Evolutionary conservation across 345 rosid genomes (phyloP).

Genomic region (Eucalyptus sp.): DNA sequence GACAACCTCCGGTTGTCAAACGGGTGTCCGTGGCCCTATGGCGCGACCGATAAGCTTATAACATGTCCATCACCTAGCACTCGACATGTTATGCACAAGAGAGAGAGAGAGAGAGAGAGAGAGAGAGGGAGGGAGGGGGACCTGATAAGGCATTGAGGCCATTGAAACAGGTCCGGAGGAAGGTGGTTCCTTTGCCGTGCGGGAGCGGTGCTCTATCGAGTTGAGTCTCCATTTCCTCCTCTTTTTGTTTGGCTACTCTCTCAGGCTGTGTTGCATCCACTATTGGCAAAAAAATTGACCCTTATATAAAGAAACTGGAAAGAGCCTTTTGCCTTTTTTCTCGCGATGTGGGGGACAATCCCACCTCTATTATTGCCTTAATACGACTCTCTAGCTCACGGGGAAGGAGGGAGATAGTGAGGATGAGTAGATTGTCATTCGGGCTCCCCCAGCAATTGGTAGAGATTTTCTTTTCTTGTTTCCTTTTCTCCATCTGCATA

Average conservation of each 20-base stretch:
- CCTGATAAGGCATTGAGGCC: conserved; percentile 62
- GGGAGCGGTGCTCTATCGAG: conserved; percentile 20
- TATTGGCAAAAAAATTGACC: background rate
- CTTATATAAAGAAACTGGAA: background rate
- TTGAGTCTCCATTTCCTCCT: background rate
- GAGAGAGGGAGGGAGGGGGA: background rate
- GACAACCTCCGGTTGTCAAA: background rate
- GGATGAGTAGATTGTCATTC: conserved; percentile 31
- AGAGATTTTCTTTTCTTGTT: rapidly evolving
- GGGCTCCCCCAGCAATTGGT: background rate
- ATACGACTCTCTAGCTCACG: background rate
- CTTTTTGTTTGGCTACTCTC: background rate
- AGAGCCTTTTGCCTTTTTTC: background rate
- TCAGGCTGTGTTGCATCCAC: background rate
- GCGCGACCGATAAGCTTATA: background rate
- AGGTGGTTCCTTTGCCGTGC: conserved; percentile 30
- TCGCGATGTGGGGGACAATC: background rate
- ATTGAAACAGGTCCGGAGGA: conserved; percentile 58
- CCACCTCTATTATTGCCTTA: background rate
- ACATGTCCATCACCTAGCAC: background rate
- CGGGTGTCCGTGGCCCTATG: background rate
- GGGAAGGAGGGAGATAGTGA: conserved; percentile 6
- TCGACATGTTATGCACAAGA: background rate
- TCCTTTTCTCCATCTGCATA: background rate
- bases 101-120: background rate